A percentile compares a stretch with the other conserved stretches of the same genome.
These are phyloP conservation scores for Saccharomycopsis hybrid DNA, from an alignment of 1,139 yeast species.

Conservation along the genomic window DNA sequence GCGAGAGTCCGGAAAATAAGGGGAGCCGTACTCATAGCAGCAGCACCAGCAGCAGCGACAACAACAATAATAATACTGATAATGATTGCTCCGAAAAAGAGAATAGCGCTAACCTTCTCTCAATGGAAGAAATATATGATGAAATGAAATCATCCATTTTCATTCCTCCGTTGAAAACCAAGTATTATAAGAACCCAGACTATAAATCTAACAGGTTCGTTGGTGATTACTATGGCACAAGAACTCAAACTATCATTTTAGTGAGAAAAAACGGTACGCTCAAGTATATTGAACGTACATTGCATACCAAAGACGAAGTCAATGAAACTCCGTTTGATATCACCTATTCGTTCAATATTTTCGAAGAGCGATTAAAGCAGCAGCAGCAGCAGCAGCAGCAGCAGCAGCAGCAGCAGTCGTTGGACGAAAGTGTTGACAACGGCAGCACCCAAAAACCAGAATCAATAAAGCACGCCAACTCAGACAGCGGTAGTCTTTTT, in stretches of 20 bases:
- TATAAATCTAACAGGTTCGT: conserved; percentile 30
- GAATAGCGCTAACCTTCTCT: too few species aligned
- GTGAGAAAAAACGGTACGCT: conserved; percentile 36
- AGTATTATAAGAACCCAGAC: conserved; percentile 27
- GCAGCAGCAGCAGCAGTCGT: too few species aligned
- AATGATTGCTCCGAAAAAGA: conserved; percentile 18
- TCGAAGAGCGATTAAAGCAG: conserved; percentile 2
- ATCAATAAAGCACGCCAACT: too few species aligned
- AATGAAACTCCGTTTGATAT: conserved; percentile 5
- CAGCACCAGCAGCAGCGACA: too few species aligned
- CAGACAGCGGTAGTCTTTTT: too few species aligned
- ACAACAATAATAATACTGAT: background rate
- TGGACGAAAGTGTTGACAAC: too few species aligned
- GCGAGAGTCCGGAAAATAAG: conserved; percentile 1
- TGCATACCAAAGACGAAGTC: conserved; percentile 29
- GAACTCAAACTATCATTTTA: conserved; percentile 79
- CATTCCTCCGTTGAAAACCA: conserved; percentile 51
- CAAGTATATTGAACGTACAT: conserved; percentile 31
- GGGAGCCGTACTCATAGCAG: too few species aligned
- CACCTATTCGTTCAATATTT: conserved; percentile 5
- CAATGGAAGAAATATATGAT: conserved; percentile 29
- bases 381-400: background rate
- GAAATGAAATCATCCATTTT: conserved; percentile 58
- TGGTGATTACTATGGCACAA: conserved; percentile 72
- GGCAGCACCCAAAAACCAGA: too few species aligned